Conservation (phyloP, 2,329 filamentous ascomycete genomes). For the Stromatinia cepivora region DNA sequence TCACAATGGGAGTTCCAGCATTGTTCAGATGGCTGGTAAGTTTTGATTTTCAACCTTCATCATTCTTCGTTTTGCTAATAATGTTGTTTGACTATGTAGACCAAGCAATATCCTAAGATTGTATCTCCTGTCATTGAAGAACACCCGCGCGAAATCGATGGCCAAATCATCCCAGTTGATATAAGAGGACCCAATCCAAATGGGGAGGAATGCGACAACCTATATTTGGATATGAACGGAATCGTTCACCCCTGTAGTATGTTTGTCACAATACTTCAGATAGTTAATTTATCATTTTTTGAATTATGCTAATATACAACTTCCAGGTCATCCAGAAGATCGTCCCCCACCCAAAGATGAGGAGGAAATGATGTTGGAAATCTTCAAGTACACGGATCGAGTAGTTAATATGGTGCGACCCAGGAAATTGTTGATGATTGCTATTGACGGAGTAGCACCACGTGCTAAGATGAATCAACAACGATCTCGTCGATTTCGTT, state of each 20-base stretch:
- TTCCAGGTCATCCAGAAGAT: conserved; percentile 75
- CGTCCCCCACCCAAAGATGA: conserved; percentile 87
- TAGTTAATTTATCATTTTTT: not conserved
- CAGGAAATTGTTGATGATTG: conserved; percentile 94
- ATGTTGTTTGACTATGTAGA: conserved; percentile 41
- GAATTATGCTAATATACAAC: not conserved
- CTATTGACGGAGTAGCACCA: conserved; percentile 95
- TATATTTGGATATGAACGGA: conserved; percentile 99
- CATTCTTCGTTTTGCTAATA: conserved; percentile 7
- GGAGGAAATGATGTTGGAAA: conserved; percentile 98
- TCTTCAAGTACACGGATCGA: conserved; percentile 98
- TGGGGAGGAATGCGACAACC: conserved; percentile 95
- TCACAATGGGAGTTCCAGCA: conserved; percentile 41
- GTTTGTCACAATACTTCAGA: conserved; percentile 1
- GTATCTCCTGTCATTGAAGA: conserved; percentile 90
- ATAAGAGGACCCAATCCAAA: conserved; percentile 86
- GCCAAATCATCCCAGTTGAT: conserved; percentile 80
- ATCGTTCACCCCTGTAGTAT: conserved; percentile 91
- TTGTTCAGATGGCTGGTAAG: conserved; percentile 78
- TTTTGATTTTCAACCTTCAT: not conserved
- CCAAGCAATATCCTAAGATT: conserved; percentile 97
- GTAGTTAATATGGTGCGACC: conserved; percentile 99
- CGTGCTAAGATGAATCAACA: conserved; percentile 99
- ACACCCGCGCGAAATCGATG: conserved; percentile 77
- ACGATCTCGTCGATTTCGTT: conserved; percentile 90